Conservation (phyloP, 352 stramenopile genomes). For the Phytopythium ostracodes region DNA sequence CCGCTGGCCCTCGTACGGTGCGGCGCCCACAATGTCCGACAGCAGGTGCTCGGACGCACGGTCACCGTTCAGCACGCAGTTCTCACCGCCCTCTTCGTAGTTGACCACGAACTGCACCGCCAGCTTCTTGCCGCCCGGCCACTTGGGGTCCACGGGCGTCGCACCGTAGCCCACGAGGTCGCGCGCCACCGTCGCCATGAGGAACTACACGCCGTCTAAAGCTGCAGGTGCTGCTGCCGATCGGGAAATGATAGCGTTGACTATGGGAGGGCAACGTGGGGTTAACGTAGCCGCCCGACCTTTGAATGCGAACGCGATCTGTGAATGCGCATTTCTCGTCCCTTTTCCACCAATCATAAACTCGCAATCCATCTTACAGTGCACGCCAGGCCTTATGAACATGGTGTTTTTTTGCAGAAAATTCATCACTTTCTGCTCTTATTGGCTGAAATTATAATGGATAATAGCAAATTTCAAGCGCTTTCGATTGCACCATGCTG, state of each 20-base stretch:
- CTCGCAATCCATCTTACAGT: neutral
- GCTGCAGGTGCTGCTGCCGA: neutral
- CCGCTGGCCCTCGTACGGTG: constrained; percentile 62
- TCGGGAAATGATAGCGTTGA: constrained; percentile 1
- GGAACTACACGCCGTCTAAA: constrained; percentile 12
- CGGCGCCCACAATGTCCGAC: constrained; percentile 89
- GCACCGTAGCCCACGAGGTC: constrained; percentile 89
- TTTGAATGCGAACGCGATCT: constrained; percentile 1
- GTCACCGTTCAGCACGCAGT: constrained; percentile 91
- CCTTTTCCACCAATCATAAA: neutral
- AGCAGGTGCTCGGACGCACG: constrained; percentile 88
- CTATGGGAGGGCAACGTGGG: neutral
- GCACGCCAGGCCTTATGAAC: no score
- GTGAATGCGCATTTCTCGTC: neutral
- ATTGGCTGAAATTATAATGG: no score
- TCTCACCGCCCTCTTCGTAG: constrained; percentile 96
- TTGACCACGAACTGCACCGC: constrained; percentile 96
- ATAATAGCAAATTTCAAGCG: no score
- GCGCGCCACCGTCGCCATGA: constrained; percentile 23
- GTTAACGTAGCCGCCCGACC: neutral
- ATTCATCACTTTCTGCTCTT: no score
- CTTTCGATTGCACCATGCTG: no score
- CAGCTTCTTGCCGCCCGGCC: constrained; percentile 84
- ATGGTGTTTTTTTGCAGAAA: no score
- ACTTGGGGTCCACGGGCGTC: constrained; percentile 61